A percentile compares a stretch with the other conserved stretches of the same genome.
Evolutionary conservation across 108 stramenopile genomes (phyloP).

Genomic region (Nitzschia putrida): DNA sequence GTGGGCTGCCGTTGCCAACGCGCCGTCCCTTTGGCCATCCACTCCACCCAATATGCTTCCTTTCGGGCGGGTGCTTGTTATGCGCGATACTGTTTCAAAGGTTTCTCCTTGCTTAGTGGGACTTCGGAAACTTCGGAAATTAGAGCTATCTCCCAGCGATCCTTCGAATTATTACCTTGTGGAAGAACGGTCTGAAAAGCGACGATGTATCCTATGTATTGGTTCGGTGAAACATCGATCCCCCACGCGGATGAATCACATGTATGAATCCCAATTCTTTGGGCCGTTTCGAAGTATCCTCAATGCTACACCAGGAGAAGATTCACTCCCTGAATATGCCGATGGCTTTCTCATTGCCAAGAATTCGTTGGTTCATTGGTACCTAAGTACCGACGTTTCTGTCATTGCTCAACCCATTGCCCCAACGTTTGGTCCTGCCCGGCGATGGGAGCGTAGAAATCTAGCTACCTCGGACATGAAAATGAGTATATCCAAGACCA

Average conservation of each 20-base stretch:
- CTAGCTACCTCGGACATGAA: too few relatives aligned
- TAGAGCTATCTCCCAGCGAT: not conserved
- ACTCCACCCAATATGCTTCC: not conserved
- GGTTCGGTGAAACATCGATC: not conserved
- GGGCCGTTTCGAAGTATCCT: too few relatives aligned
- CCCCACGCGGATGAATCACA: not conserved
- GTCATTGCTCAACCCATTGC: too few relatives aligned
- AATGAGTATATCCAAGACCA: too few relatives aligned
- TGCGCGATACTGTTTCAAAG: not conserved
- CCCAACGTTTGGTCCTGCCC: too few relatives aligned
- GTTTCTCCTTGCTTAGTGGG: constrained; percentile 16
- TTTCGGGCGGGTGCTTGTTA: not conserved
- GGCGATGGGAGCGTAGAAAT: not conserved
- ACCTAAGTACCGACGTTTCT: too few relatives aligned
- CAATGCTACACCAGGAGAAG: too few relatives aligned
- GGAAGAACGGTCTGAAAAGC: not conserved
- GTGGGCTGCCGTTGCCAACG: constrained; percentile 22
- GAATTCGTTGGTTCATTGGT: too few relatives aligned
- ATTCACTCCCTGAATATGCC: too few relatives aligned
- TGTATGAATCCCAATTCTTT: constrained; percentile 8
- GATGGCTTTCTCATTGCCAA: too few relatives aligned
- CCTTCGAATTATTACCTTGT: not conserved
- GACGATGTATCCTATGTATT: not conserved
- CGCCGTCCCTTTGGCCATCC: constrained; percentile 31
- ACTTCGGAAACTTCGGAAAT: not conserved